Conservation (phyloP, 495 filamentous ascomycete genomes). For the Opeltia flavorubescens region DNA sequence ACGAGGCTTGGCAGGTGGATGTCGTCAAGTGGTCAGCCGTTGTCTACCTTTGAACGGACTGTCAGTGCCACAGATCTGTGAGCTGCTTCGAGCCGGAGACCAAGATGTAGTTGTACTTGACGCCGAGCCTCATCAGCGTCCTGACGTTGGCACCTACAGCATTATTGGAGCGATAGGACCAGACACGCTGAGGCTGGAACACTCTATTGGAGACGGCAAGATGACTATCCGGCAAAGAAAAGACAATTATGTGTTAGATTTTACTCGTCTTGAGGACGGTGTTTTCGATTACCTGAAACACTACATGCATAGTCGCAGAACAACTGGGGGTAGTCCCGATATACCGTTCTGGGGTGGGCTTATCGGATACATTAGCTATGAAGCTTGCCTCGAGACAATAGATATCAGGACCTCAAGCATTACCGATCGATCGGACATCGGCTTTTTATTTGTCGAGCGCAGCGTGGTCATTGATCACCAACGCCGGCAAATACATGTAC, state of each 20-base stretch:
- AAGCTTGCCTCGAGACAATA: slow-evolving; percentile 58
- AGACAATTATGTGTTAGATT: slow-evolving; percentile 9
- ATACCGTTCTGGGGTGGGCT: slow-evolving; percentile 78
- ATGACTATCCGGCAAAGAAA: slow-evolving; percentile 17
- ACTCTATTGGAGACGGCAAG: slow-evolving; percentile 29
- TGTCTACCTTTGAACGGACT: slow-evolving; percentile 5
- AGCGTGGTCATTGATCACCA: slow-evolving; percentile 71
- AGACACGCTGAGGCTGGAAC: slow-evolving; percentile 36
- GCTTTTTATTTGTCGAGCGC: slow-evolving; percentile 60
- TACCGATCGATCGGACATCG: slow-evolving; percentile 45
- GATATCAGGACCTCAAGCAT: slow-evolving; percentile 24
- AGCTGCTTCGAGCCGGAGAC: slow-evolving; percentile 25
- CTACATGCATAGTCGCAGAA: slow-evolving; percentile 40
- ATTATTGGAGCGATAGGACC: slow-evolving; percentile 50
- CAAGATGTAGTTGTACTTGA: slow-evolving; percentile 39
- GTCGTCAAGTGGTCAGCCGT: neutral
- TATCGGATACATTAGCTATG: slow-evolving; percentile 82
- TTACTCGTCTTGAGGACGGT: slow-evolving; percentile 20
- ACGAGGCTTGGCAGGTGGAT: too few relatives aligned
- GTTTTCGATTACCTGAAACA: slow-evolving; percentile 43
- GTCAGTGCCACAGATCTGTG: slow-evolving; percentile 33
- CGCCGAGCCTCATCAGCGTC: slow-evolving; percentile 25
- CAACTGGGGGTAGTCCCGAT: slow-evolving; percentile 25
- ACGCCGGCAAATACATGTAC: slow-evolving; percentile 45
- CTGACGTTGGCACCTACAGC: slow-evolving; percentile 46